phyloP scores from a whole-genome alignment of 2,329 filamentous ascomycete species.

The Alternaria consortialis region DNA sequence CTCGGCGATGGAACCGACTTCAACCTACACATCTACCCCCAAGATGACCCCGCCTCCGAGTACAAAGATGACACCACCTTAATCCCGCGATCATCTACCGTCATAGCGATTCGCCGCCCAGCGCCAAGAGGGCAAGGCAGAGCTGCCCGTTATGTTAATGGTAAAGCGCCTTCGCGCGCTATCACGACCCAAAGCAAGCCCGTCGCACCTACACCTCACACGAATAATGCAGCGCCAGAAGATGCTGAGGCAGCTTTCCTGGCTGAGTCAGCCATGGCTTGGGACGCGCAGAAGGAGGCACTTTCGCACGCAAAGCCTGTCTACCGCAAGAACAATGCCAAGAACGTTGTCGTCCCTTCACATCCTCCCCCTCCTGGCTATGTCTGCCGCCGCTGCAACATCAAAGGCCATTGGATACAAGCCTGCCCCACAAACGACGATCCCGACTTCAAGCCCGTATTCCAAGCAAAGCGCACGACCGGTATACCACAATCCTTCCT shows the following conservation, averaged over 20 bases:
- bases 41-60: conserved; percentile 85
- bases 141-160: conserved; percentile 93
- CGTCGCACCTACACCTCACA: conserved; percentile 57
- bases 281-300: conserved; percentile 91
- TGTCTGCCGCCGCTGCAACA: conserved; percentile 93
- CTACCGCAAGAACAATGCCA: conserved; percentile 55
- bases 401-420: conserved; percentile 99
- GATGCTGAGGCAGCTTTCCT: conserved; percentile 95
- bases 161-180: conserved; percentile 90
- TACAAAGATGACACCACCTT: conserved; percentile 99
- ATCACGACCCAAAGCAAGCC: conserved; percentile 73
- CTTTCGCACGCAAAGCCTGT: conserved; percentile 74
- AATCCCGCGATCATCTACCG: conserved; percentile 92
- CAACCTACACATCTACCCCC: conserved; percentile 91
- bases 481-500: conserved; percentile 96
- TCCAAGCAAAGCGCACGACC: conserved; percentile 93
- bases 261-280: conserved; percentile 86
- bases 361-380: conserved; percentile 94
- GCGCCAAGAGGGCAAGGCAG: conserved; percentile 87
- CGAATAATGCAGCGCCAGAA: conserved; percentile 79
- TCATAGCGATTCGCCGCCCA: conserved; percentile 87
- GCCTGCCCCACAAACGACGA: conserved; percentile 98
- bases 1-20: conserved; percentile 96
- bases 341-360: conserved; percentile 82
- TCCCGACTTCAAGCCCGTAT: conserved; percentile 91